These are phyloP conservation scores for Polyporus arcularius DNA, from an alignment of 768 basidiomycete species.

Conservation along the genomic window DNA sequence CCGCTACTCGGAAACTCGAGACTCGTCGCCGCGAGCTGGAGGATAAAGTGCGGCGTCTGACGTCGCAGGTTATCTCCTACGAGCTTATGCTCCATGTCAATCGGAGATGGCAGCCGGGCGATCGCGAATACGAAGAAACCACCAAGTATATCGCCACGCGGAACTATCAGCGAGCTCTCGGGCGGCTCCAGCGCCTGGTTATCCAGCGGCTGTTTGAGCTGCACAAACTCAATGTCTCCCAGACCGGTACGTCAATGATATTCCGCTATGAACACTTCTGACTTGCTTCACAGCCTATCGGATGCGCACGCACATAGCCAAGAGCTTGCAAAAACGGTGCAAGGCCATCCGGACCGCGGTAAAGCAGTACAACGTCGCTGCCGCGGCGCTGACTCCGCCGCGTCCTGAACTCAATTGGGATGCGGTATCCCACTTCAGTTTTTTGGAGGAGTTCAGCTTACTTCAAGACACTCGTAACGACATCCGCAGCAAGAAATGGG, in stretches of 20 bases:
- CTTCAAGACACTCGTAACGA: constrained; percentile 29
- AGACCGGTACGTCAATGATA: constrained; percentile 34
- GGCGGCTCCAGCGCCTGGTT: constrained; percentile 36
- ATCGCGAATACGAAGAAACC: too few species aligned
- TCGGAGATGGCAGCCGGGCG: constrained; percentile 28
- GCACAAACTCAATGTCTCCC: constrained; percentile 37
- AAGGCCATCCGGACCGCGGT: constrained; percentile 30
- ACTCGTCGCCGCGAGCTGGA: too few species aligned
- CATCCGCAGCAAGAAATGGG: constrained; percentile 30
- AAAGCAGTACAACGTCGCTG: constrained; percentile 32
- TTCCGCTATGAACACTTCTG: not conserved
- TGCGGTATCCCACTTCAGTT: constrained; percentile 28
- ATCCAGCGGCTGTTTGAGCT: constrained; percentile 41
- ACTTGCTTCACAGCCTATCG: constrained; percentile 29
- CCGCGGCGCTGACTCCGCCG: constrained; percentile 23
- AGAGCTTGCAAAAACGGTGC: constrained; percentile 29
- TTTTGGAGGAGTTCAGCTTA: constrained; percentile 34
- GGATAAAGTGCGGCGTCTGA: too few species aligned
- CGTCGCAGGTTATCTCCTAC: constrained; percentile 21
- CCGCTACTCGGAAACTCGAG: too few species aligned
- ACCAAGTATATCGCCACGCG: constrained; percentile 21
- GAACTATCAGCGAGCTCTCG: constrained; percentile 32
- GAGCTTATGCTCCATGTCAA: constrained; percentile 15
- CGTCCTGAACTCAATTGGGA: constrained; percentile 28
- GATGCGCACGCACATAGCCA: constrained; percentile 33